These are phyloP conservation scores for Penicillium sp. DNA, from an alignment of 2,329 filamentous ascomycete species.

Conservation along the genomic window DNA sequence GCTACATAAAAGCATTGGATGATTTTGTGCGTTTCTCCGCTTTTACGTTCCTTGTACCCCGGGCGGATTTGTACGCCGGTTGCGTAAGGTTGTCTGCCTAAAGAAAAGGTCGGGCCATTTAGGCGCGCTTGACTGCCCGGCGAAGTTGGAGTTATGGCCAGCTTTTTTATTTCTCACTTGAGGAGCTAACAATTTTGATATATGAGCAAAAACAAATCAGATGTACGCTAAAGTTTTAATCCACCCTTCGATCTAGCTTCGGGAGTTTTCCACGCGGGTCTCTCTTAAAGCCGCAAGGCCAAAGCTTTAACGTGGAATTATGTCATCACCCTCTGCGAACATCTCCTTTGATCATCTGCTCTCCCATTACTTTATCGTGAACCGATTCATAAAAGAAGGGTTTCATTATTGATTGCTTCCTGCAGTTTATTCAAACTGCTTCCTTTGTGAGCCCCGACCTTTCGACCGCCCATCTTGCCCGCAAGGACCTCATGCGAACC, in stretches of 20 bases:
- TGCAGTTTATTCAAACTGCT: neutral
- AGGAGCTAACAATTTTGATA: neutral
- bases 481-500: constrained; percentile 28
- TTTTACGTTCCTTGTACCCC: neutral
- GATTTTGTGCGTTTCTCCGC: constrained; percentile 2
- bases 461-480: constrained; percentile 1
- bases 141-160: neutral
- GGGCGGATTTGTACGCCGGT: constrained; percentile 7
- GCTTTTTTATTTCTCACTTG: neutral
- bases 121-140: neutral
- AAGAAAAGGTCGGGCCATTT: constrained; percentile 7
- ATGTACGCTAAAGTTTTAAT: neutral
- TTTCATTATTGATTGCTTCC: neutral
- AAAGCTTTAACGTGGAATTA: constrained; percentile 26
- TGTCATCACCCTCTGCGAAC: constrained; percentile 22
- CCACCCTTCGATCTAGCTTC: constrained; percentile 5
- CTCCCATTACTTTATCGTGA: constrained; percentile 9
- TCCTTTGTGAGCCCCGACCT: neutral
- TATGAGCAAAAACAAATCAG: neutral
- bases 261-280: constrained; percentile 6
- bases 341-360: constrained; percentile 17
- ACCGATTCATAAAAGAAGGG: neutral
- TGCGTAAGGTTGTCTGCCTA: constrained; percentile 25
- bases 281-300: constrained; percentile 11
- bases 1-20: neutral